A percentile compares a stretch with the other conserved stretches of the same genome.
Evolutionary conservation across 176 grass and related monocot species (phyloP).

Genomic region (Saccharum officinarum): DNA sequence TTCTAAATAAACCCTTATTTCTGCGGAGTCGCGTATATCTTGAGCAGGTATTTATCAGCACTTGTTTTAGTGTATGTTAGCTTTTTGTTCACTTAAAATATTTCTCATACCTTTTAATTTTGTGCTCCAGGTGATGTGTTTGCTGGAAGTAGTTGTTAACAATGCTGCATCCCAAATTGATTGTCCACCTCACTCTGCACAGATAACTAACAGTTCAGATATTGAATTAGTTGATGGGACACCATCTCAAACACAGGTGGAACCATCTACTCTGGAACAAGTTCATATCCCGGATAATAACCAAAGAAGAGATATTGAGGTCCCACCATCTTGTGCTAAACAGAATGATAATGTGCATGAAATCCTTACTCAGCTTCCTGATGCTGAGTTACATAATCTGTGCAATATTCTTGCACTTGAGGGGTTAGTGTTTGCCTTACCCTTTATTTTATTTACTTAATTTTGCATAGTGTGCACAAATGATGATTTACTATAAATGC

Average conservation of each 20-base stretch:
- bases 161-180: constrained; percentile 62
- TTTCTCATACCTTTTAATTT: constrained; percentile 31
- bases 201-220: constrained; percentile 31
- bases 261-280: constrained; percentile 42
- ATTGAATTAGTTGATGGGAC: constrained; percentile 44
- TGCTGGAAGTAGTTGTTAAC: constrained; percentile 76
- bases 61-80: constrained; percentile 12
- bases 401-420: constrained; percentile 82
- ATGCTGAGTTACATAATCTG: constrained; percentile 63
- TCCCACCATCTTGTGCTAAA: constrained; percentile 24
- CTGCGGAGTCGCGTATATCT: constrained; percentile 67
- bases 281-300: constrained; percentile 28
- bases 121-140: constrained; percentile 61
- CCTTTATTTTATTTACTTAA: constrained; percentile 26
- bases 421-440: constrained; percentile 55
- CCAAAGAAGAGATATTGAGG: constrained; percentile 31
- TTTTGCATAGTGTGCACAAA: background rate
- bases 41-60: constrained; percentile 60
- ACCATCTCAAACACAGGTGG: constrained; percentile 12
- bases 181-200: constrained; percentile 38
- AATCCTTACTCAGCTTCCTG: constrained; percentile 62
- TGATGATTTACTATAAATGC: background rate
- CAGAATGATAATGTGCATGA: constrained; percentile 47
- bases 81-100: constrained; percentile 17
- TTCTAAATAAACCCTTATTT: constrained; percentile 77